Evolutionary conservation across 1,139 yeast species (phyloP), one percentile per base, ranked within the genome.

Genomic region (Sugiyamaella sp.): DNA sequence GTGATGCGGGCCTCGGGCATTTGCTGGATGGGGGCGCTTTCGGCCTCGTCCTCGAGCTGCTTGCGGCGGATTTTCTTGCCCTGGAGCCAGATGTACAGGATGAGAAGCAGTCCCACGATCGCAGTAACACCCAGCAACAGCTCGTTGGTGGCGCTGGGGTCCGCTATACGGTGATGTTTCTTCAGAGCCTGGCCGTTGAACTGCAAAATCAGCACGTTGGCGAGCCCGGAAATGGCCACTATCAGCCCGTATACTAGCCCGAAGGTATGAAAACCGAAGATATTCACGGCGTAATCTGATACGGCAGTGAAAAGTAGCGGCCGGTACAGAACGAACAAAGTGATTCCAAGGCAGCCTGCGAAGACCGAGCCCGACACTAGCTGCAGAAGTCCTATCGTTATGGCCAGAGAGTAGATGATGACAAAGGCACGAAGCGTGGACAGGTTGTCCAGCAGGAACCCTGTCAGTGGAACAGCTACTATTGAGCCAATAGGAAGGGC

Each of bases 281-380:
- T 95, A 66, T 91, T 91, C 42, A 96, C 95, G 67, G 91, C 81
- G 66, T 84, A 89, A 69, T 91, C 97, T 3, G 96, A 86, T 1
- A 90, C 88, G 0, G 96, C 89, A 1, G 98, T 90, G 71, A 90
- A 91, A 66, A 87, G 89, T 66, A 90, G 87, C 14, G 98, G 97
- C 68, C 98, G 79, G 70, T 87, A 90, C 1, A 88, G 75, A n/a
- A 89, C 97, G 60, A 91, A 75, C 10, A 86, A 35, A 4, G 41
- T 21, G 27, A 43, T 50, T 19, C 35, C 35, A 21, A 41, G 22
- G 16, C 40, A 40, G 12, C 25, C 46, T 9, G 38, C 12, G 3
- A 19, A 12, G 19, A 41, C 46, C 3, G 51, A 48, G 9, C 50
- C 50, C n/a, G 57, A 48, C 24, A 57, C 60, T 39, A 87, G 69